Evolutionary conservation across 2,329 filamentous ascomycete genomes (phyloP), one percentile per base, ranked within the genome.

Genomic region (Ophiostoma australiae): DNA sequence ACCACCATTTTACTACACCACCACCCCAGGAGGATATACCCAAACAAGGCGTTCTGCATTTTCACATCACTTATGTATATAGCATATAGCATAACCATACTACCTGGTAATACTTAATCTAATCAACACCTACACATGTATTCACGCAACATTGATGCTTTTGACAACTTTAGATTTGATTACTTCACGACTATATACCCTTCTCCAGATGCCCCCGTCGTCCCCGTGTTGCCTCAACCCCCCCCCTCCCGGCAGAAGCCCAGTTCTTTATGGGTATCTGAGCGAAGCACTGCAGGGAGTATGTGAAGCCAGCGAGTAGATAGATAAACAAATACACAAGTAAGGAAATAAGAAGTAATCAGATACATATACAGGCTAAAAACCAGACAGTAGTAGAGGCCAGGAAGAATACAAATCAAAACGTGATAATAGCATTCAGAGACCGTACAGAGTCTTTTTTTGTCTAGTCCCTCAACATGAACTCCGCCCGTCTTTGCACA

Each of bases 391-490:
- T 55, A 55, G n/a, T 5, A 27, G 27, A 63, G 13, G 11, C 4
- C 58, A 33, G 20, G 15, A 31, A 11, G 4, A 11, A 63, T 3
- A 33, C 27, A 35, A 15, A 61, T 10, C 23, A 61, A 58, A 13
- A 27, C 20, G 35, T 17, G 13, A 35, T 13, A 39, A 66, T 13
- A 66, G 13, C 10, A 39, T 23, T 23, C 61, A 37, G 33, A 37
- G 33, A 65, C 61, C 61, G 31, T 65, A 7, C 61, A 33, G 6
- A 65, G 61, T 65, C 61, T 31, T 65, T 65, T 61, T 61, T 31
- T 61, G 15, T 65, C 61, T 65, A 65, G 33, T 65, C 61, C 61
- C 33, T 65, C 61, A 65, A 65, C 61, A 37, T 65, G 61, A 31
- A 23, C 33, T 17, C 27, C 58, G 31, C 58, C 31, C 31, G 35